phyloP scores from a whole-genome alignment of 352 stramenopile genomes.

The Globisporangium abappressorium region DNA sequence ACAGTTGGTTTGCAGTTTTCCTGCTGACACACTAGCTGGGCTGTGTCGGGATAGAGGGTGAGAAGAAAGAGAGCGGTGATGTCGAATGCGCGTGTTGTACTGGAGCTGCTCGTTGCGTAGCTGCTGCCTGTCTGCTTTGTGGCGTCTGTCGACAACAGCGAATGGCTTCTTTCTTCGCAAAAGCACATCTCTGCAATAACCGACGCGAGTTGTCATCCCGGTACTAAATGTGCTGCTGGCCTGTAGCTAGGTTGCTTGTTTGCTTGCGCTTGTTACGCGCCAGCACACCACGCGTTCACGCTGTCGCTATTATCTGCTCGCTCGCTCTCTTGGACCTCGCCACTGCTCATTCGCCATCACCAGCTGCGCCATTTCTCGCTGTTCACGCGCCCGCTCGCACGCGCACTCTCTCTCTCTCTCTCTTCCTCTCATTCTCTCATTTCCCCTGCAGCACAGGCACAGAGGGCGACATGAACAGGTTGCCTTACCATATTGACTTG shows the following conservation, averaged over 20 bases:
- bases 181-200: not conserved
- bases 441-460: not conserved
- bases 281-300: not conserved
- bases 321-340: slow-evolving; percentile 1
- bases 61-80: not conserved
- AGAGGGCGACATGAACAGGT: slow-evolving; percentile 10
- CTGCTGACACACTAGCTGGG: not conserved
- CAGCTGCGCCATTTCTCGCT: not conserved
- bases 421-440: not conserved
- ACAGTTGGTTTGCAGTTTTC: not conserved
- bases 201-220: not conserved
- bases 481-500: slow-evolving; percentile 88
- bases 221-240: not conserved
- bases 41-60: not conserved
- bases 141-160: not conserved
- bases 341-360: not conserved
- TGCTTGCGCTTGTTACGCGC: not conserved
- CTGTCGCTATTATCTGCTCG: not conserved
- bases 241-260: not conserved
- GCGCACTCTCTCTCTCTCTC: not conserved
- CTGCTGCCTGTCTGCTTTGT: not conserved
- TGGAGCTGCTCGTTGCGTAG: not conserved
- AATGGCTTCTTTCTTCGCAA: not conserved
- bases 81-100: too few species aligned
- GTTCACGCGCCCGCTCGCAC: not conserved